Conservation (phyloP, 345 rosid genomes). For the Combretum micranthum region DNA sequence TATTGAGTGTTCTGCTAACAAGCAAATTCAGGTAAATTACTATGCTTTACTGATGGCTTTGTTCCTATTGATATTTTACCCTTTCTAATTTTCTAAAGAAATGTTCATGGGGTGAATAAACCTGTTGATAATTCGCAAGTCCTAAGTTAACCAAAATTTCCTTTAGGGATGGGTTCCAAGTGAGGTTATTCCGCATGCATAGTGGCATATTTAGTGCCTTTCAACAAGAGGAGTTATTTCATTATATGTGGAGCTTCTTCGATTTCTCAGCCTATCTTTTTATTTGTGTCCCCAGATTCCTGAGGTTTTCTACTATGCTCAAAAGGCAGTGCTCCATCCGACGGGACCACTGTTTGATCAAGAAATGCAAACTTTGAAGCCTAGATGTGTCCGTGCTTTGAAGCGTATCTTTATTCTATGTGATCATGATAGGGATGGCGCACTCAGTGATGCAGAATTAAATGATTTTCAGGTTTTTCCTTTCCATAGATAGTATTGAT, state of each 20-base stretch:
- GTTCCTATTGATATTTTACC: not conserved
- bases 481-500: not conserved
- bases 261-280: slow-evolving; percentile 1
- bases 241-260: not conserved
- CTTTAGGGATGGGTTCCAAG: no score
- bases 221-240: not conserved
- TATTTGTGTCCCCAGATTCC: slow-evolving; percentile 38
- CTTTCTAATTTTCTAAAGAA: not conserved
- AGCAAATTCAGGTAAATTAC: slow-evolving; percentile 53
- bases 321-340: slow-evolving; percentile 79
- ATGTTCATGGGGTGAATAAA: no score
- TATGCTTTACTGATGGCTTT: not conserved
- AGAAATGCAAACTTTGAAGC: slow-evolving; percentile 71
- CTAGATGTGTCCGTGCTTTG: slow-evolving; percentile 83
- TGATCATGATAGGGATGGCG: slow-evolving; percentile 60
- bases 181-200: no score
- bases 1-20: slow-evolving; percentile 64
- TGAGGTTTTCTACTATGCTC: slow-evolving; percentile 70
- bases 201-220: no score
- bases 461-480: slow-evolving; percentile 62
- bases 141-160: no score
- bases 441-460: slow-evolving; percentile 62
- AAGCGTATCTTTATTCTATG: slow-evolving; percentile 75
- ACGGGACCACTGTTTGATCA: slow-evolving; percentile 73
- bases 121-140: no score